Evolutionary conservation across 1,284 basidiomycete genomes (phyloP).

Genomic region (Cutaneotrichosporon dermatis): DNA sequence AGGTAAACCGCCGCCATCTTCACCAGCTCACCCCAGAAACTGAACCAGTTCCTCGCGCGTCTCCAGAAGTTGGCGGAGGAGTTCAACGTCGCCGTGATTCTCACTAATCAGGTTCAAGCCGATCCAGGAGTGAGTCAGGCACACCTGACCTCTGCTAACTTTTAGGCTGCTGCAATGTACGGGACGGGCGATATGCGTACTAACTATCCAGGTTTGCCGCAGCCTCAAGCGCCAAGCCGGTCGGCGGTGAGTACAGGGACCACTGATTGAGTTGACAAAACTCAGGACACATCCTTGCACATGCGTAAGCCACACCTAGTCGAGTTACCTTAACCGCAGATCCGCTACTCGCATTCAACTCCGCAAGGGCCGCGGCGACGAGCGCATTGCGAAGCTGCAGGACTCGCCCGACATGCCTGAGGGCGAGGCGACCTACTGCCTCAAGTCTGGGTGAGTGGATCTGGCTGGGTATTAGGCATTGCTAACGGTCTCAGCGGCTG

Average conservation of each 20-base stretch:
- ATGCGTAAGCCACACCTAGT: slow-evolving; percentile 36
- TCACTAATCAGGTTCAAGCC: slow-evolving; percentile 84
- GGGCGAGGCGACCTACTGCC: slow-evolving; percentile 84
- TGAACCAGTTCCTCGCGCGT: slow-evolving; percentile 77
- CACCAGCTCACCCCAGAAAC: slow-evolving; percentile 38
- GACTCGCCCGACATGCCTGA: slow-evolving; percentile 89
- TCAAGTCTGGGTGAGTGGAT: slow-evolving; percentile 49
- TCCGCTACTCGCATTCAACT: slow-evolving; percentile 44
- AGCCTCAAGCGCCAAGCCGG: slow-evolving; percentile 77
- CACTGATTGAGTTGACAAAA: not conserved
- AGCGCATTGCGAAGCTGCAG: slow-evolving; percentile 89
- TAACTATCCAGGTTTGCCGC: slow-evolving; percentile 61
- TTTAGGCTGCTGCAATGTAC: slow-evolving; percentile 65
- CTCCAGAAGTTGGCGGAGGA: slow-evolving; percentile 87
- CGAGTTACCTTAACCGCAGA: slow-evolving; percentile 13
- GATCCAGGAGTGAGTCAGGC: slow-evolving; percentile 66
- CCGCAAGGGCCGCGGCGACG: slow-evolving; percentile 75
- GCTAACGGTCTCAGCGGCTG: slow-evolving; percentile 25
- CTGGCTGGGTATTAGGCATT: too few species aligned
- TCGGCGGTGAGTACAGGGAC: slow-evolving; percentile 58
- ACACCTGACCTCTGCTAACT: not conserved
- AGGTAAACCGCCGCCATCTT: slow-evolving; percentile 42
- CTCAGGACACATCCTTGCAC: slow-evolving; percentile 46
- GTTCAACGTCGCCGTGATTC: slow-evolving; percentile 71
- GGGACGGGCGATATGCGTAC: too few species aligned